Conservation (phyloP, 805 yeast genomes). For the Zygoascus ofunaensis region DNA sequence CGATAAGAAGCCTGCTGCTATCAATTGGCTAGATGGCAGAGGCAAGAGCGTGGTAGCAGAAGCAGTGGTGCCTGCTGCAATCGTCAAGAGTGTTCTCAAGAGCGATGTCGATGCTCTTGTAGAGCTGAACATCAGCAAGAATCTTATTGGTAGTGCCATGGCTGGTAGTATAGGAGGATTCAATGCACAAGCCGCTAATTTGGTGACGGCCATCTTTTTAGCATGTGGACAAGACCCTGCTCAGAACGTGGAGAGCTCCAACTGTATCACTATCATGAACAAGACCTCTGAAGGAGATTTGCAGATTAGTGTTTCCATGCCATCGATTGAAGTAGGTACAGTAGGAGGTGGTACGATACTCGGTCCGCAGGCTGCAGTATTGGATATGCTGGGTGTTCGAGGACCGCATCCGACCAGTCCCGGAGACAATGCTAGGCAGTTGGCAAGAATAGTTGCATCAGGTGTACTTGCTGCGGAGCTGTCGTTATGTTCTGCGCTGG, state of each 20-base stretch:
- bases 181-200: slow-evolving; percentile 96
- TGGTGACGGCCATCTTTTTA: slow-evolving; percentile 85
- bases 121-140: slow-evolving; percentile 79
- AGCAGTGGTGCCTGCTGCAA: slow-evolving; percentile 75
- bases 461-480: slow-evolving; percentile 95
- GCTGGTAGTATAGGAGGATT: slow-evolving; percentile 98
- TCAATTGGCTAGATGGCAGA: slow-evolving; percentile 99
- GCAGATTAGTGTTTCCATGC: slow-evolving; percentile 96
- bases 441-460: slow-evolving; percentile 87
- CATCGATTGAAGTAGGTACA: slow-evolving; percentile 97
- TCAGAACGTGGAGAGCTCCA: slow-evolving; percentile 94
- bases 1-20: slow-evolving; percentile 96
- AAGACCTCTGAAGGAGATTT: slow-evolving; percentile 65
- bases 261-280: slow-evolving; percentile 93
- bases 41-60: slow-evolving; percentile 98
- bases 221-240: slow-evolving; percentile 99
- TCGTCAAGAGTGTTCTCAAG: slow-evolving; percentile 74
- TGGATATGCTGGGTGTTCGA: slow-evolving; percentile 85
- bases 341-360: slow-evolving; percentile 98
- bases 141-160: slow-evolving; percentile 93
- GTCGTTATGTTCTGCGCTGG: slow-evolving; percentile 89
- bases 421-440: slow-evolving; percentile 88
- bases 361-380: slow-evolving; percentile 95
- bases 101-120: slow-evolving; percentile 89
- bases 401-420: slow-evolving; percentile 94